A percentile compares a stretch with the other conserved stretches of the same genome.
Conservation (phyloP, 208 protist species). For the Leishmania lainsoni region DNA sequence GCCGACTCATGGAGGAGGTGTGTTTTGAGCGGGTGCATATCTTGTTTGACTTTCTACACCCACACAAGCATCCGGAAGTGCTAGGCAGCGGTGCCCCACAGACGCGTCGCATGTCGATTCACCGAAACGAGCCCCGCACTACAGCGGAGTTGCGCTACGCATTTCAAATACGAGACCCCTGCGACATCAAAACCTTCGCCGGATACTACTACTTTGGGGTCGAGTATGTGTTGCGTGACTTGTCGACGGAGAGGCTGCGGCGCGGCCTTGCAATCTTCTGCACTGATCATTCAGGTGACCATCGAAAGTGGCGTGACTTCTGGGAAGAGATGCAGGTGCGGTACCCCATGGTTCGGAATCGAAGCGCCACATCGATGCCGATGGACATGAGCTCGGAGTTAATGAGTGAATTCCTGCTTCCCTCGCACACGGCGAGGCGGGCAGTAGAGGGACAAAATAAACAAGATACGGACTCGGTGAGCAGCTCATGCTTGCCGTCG, state of each 20-base stretch:
- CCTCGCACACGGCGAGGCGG: background rate
- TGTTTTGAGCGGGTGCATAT: slow-evolving; percentile 51
- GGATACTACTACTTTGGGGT: slow-evolving; percentile 68
- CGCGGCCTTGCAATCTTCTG: slow-evolving; percentile 48
- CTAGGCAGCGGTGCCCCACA: background rate
- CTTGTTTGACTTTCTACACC: slow-evolving; percentile 52
- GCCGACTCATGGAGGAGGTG: slow-evolving; percentile 42
- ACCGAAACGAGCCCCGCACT: slow-evolving; percentile 12
- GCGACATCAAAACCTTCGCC: background rate
- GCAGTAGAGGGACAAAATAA: background rate
- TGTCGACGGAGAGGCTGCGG: slow-evolving; percentile 10
- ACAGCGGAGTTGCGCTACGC: slow-evolving; percentile 6
- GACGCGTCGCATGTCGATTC: slow-evolving; percentile 25
- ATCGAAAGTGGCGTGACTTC: slow-evolving; percentile 47
- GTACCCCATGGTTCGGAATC: slow-evolving; percentile 29
- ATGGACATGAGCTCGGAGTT: slow-evolving; percentile 10
- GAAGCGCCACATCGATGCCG: slow-evolving; percentile 4
- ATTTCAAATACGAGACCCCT: slow-evolving; percentile 21
- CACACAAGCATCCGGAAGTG: slow-evolving; percentile 32
- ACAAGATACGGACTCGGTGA: background rate
- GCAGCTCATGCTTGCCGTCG: background rate
- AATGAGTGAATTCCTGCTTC: slow-evolving; percentile 20
- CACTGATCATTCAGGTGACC: slow-evolving; percentile 44
- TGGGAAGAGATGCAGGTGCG: slow-evolving; percentile 42
- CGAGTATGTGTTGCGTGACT: slow-evolving; percentile 31